Evolutionary conservation across 352 stramenopile genomes (phyloP).

Genomic region (Paralagenidium karlingii): DNA sequence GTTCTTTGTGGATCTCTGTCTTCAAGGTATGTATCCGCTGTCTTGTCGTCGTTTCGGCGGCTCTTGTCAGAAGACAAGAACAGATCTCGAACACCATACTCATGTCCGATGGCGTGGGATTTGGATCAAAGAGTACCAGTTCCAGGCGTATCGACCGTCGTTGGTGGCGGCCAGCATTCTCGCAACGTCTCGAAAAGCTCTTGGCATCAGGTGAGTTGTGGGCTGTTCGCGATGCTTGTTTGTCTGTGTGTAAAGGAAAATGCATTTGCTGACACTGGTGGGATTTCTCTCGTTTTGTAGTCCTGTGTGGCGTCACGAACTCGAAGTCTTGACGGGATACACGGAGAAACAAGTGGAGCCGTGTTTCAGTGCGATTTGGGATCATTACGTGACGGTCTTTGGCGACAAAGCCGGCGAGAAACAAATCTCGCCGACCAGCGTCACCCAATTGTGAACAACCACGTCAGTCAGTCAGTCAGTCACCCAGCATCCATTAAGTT

Average conservation of each 20-base stretch:
- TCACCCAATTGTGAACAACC: constrained; percentile 24
- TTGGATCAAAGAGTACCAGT: constrained; percentile 40
- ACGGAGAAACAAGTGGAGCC: constrained; percentile 61
- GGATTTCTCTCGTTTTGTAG: constrained; percentile 7
- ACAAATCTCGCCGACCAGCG: constrained; percentile 60
- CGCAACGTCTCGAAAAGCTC: constrained; percentile 55
- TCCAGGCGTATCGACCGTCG: constrained; percentile 74
- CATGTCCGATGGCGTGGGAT: not conserved
- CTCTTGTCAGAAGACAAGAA: too few species aligned
- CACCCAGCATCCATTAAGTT: too few species aligned
- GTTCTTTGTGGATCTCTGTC: constrained; percentile 75
- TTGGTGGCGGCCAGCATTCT: constrained; percentile 66
- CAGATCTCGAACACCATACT: not conserved
- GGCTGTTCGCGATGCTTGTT: too few species aligned
- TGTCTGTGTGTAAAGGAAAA: not conserved
- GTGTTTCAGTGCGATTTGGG: constrained; percentile 76
- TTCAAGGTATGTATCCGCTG: constrained; percentile 28
- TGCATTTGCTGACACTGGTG: not conserved
- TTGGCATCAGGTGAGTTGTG: constrained; percentile 44
- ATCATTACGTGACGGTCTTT: constrained; percentile 66
- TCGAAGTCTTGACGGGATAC: constrained; percentile 73
- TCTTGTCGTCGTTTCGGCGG: too few species aligned
- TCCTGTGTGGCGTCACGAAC: constrained; percentile 70
- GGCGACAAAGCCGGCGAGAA: constrained; percentile 27
- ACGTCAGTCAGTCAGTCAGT: constrained; percentile 6